A percentile compares a stretch with the other conserved stretches of the same genome.
Conservation (phyloP, 192 early-diverging fungal genomes). For the Coemansia sp. region DNA sequence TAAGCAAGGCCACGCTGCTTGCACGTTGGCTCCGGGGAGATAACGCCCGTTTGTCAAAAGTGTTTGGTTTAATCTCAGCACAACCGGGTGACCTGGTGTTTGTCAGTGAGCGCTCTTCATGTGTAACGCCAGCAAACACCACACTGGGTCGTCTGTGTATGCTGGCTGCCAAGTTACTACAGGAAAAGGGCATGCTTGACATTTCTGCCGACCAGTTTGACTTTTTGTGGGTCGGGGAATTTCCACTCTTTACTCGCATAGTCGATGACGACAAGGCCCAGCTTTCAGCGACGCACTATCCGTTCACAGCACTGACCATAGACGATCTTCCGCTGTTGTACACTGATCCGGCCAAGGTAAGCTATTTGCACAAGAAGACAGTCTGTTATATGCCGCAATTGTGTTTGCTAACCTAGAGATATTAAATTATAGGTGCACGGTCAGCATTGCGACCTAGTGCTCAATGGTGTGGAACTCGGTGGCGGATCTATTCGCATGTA, state of each 20-base stretch:
- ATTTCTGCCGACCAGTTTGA: slow-evolving; percentile 56
- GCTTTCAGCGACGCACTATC: slow-evolving; percentile 81
- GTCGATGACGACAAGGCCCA: slow-evolving; percentile 46
- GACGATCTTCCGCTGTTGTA: slow-evolving; percentile 67
- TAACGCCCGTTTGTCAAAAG: not conserved
- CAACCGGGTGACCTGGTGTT: slow-evolving; percentile 38
- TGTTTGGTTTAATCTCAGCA: slow-evolving; percentile 21
- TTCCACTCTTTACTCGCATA: slow-evolving; percentile 82
- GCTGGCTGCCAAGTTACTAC: slow-evolving; percentile 54
- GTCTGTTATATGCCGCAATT: too few relatives aligned
- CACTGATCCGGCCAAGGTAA: slow-evolving; percentile 62
- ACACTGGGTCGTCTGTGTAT: slow-evolving; percentile 62
- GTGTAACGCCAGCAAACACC: slow-evolving; percentile 56
- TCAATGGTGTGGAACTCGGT: slow-evolving; percentile 89
- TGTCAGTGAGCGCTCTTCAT: slow-evolving; percentile 40
- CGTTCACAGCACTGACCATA: slow-evolving; percentile 80
- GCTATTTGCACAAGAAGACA: not conserved
- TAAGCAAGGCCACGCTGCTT: slow-evolving; percentile 34
- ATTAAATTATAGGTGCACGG: slow-evolving; percentile 53
- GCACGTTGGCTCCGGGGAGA: slow-evolving; percentile 23
- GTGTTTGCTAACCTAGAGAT: too few relatives aligned
- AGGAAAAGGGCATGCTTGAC: slow-evolving; percentile 51
- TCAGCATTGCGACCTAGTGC: slow-evolving; percentile 87
- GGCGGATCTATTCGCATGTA: slow-evolving; percentile 90
- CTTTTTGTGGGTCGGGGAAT: slow-evolving; percentile 87